Percentiles rank a stretch among this genome's conserved stretches.
phyloP scores from a whole-genome alignment of 2,329 filamentous ascomycete genomes.

The Claviceps sp. region DNA sequence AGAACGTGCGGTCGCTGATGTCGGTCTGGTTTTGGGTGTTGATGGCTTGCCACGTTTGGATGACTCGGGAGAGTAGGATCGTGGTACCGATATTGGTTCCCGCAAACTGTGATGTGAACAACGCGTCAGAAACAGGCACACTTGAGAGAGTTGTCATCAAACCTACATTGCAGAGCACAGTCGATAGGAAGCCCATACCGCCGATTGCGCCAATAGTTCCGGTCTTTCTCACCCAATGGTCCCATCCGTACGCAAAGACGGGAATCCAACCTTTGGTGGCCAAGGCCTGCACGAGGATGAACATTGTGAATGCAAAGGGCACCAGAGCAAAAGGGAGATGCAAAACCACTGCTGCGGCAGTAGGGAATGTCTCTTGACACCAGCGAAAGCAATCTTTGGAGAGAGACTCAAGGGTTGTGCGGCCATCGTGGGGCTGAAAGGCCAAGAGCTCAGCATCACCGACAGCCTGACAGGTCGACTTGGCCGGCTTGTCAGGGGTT shows the following conservation, averaged over 20 bases:
- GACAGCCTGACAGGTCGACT: not conserved
- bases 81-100: slow-evolving; percentile 68
- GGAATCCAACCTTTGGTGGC: slow-evolving; percentile 64
- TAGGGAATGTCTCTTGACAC: slow-evolving; percentile 58
- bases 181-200: slow-evolving; percentile 60
- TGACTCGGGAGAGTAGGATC: slow-evolving; percentile 56
- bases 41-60: slow-evolving; percentile 55
- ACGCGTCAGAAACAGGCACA: not conserved
- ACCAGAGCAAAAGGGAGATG: slow-evolving; percentile 56
- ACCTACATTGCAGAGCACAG: slow-evolving; percentile 59
- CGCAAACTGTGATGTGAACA: slow-evolving; percentile 40
- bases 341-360: slow-evolving; percentile 47
- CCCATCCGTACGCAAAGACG: slow-evolving; percentile 61
- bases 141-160: not conserved
- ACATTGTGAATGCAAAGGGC: slow-evolving; percentile 63
- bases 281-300: slow-evolving; percentile 57
- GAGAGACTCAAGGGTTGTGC: slow-evolving; percentile 39
- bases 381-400: slow-evolving; percentile 34
- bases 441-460: slow-evolving; percentile 2
- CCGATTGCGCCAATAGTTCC: slow-evolving; percentile 55
- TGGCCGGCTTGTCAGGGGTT: not conserved
- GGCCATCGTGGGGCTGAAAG: slow-evolving; percentile 7
- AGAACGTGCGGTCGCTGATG: slow-evolving; percentile 54
- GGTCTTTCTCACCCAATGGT: slow-evolving; percentile 57
- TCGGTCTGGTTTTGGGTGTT: slow-evolving; percentile 29